These are phyloP conservation scores for Rossbeevera mucosa DNA, from an alignment of 768 basidiomycete species.

Conservation along the genomic window DNA sequence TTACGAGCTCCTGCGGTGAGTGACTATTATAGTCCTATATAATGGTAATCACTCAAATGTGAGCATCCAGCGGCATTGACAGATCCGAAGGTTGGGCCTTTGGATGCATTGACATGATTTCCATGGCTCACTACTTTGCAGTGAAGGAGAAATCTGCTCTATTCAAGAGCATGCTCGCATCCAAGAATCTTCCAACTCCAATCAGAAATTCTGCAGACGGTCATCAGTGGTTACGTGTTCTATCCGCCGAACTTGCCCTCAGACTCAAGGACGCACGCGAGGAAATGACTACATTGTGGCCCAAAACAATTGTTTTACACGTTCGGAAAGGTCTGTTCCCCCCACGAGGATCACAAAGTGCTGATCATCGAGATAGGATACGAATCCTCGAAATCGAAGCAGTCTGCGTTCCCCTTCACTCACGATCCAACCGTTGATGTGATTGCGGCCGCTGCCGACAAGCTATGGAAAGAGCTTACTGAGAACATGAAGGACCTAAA, in stretches of 20 bases:
- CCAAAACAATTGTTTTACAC: slow-evolving; percentile 82
- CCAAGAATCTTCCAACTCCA: slow-evolving; percentile 86
- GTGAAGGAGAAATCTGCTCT: slow-evolving; percentile 80
- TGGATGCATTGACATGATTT: neutral
- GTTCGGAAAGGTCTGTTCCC: slow-evolving; percentile 56
- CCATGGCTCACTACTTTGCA: slow-evolving; percentile 28
- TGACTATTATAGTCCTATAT: neutral
- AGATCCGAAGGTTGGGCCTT: slow-evolving; percentile 66
- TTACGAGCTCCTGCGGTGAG: slow-evolving; percentile 82
- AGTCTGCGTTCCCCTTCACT: slow-evolving; percentile 83
- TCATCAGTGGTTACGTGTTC: slow-evolving; percentile 85
- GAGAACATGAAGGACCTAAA: slow-evolving; percentile 53
- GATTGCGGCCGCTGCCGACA: slow-evolving; percentile 71
- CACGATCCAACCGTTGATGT: slow-evolving; percentile 68
- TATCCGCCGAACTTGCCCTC: slow-evolving; percentile 85
- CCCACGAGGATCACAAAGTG: neutral
- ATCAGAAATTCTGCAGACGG: slow-evolving; percentile 74
- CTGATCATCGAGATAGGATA: slow-evolving; percentile 46
- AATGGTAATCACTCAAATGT: neutral
- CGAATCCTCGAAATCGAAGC: slow-evolving; percentile 68
- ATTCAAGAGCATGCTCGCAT: slow-evolving; percentile 91
- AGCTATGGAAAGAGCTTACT: slow-evolving; percentile 85
- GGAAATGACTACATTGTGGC: slow-evolving; percentile 74
- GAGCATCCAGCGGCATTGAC: slow-evolving; percentile 67
- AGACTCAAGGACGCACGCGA: slow-evolving; percentile 80